Evolutionary conservation across 2,329 filamentous ascomycete genomes (phyloP).

Genomic region (Fusarium globosum): DNA sequence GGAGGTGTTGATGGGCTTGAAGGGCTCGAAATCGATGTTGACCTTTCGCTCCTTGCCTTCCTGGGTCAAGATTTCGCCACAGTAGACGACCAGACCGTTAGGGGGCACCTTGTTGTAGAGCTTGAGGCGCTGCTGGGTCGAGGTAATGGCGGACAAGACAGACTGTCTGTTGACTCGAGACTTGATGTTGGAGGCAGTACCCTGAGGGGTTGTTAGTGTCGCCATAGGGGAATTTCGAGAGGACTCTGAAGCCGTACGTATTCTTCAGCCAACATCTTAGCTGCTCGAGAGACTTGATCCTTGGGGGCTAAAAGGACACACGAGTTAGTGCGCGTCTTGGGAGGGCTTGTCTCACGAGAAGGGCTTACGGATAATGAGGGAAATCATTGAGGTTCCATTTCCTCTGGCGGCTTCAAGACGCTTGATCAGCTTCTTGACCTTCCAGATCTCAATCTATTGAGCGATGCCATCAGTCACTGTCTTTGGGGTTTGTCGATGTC

Average conservation of each 20-base stretch:
- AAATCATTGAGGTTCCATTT: slow-evolving; percentile 99
- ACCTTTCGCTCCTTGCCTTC: slow-evolving; percentile 99
- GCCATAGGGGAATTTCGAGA: not conserved
- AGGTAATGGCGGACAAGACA: slow-evolving; percentile 97
- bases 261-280: slow-evolving; percentile 99
- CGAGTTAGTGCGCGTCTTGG: slow-evolving; percentile 44
- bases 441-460: slow-evolving; percentile 80
- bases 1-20: slow-evolving; percentile 99
- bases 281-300: slow-evolving; percentile 94
- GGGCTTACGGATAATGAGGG: slow-evolving; percentile 91
- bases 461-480: slow-evolving; percentile 35
- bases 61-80: slow-evolving; percentile 98
- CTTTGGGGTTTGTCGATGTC: not conserved
- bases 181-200: slow-evolving; percentile 99
- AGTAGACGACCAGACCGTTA: slow-evolving; percentile 98
- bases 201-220: slow-evolving; percentile 63
- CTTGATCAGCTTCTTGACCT: slow-evolving; percentile 99
- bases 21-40: slow-evolving; percentile 99
- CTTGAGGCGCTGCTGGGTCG: slow-evolving; percentile 98
- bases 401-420: slow-evolving; percentile 95
- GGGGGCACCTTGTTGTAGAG: slow-evolving; percentile 99
- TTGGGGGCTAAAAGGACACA: slow-evolving; percentile 77
- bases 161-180: slow-evolving; percentile 99
- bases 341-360: not conserved
- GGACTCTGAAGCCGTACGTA: slow-evolving; percentile 71